Conservation (phyloP, 352 stramenopile genomes). For the Globisporangium echinulatum region DNA sequence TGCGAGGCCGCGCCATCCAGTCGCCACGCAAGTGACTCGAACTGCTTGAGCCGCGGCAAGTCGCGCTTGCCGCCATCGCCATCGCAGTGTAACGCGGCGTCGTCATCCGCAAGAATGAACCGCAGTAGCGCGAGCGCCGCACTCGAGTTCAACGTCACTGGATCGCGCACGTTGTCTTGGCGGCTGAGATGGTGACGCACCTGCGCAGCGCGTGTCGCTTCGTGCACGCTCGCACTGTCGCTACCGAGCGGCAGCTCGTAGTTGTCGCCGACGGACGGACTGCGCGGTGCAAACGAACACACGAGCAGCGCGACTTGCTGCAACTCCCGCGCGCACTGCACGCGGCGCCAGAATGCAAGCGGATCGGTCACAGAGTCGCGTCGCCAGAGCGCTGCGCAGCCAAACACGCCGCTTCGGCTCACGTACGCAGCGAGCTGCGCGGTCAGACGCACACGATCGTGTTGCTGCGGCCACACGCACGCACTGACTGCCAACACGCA, state of each 20-base stretch:
- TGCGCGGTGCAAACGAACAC: slow-evolving; percentile 8
- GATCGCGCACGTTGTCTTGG: slow-evolving; percentile 1
- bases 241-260: background rate
- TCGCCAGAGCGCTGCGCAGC: background rate
- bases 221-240: background rate
- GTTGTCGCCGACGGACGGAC: slow-evolving; percentile 1
- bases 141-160: background rate
- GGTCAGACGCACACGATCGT: background rate
- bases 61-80: background rate
- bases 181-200: slow-evolving; percentile 6
- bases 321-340: slow-evolving; percentile 8
- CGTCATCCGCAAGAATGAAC: slow-evolving; percentile 1
- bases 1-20: background rate
- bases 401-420: slow-evolving; percentile 4
- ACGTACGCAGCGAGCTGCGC: slow-evolving; percentile 7
- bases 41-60: background rate
- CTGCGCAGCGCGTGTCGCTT: slow-evolving; percentile 6
- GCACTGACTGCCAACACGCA: slow-evolving; percentile 1
- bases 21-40: background rate
- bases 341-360: slow-evolving; percentile 8
- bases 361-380: slow-evolving; percentile 1
- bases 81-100: background rate
- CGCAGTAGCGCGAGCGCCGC: slow-evolving; percentile 1
- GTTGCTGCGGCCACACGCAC: background rate
- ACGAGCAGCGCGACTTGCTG: slow-evolving; percentile 10